A percentile compares a stretch with the other conserved stretches of the same genome.
Evolutionary conservation across 371 early-diverging fungal species (phyloP).

Genomic region (Mucor mucedo): DNA sequence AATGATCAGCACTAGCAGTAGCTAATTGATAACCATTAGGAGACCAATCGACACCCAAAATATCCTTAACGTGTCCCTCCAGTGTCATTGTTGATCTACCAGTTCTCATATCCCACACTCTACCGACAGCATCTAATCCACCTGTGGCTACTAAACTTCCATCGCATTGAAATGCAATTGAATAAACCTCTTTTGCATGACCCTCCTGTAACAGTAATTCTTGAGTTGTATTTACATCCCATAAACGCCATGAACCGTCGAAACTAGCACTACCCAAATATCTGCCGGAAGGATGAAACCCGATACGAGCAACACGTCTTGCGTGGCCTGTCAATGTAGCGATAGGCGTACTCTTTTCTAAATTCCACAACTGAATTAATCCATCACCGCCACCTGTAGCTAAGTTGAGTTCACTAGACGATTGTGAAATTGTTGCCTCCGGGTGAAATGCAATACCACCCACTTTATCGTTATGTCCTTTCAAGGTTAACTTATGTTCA

Average conservation of each 20-base stretch:
- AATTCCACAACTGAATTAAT: slow-evolving; percentile 79
- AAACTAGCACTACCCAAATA: slow-evolving; percentile 89
- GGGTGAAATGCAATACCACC: slow-evolving; percentile 93
- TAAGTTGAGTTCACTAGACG: slow-evolving; percentile 71
- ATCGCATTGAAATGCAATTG: slow-evolving; percentile 89
- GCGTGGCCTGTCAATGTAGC: slow-evolving; percentile 82
- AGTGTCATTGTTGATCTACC: slow-evolving; percentile 89
- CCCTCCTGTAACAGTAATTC: slow-evolving; percentile 93
- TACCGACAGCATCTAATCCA: slow-evolving; percentile 88
- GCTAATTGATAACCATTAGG: slow-evolving; percentile 89
- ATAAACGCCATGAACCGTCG: slow-evolving; percentile 94
- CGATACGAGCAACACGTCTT: slow-evolving; percentile 84
- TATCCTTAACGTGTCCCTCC: slow-evolving; percentile 91
- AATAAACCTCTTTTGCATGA: slow-evolving; percentile 91
- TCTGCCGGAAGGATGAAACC: slow-evolving; percentile 90
- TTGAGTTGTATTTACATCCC: slow-evolving; percentile 81
- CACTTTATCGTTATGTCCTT: slow-evolving; percentile 88
- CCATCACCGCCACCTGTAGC: slow-evolving; percentile 86
- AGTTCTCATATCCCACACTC: slow-evolving; percentile 95
- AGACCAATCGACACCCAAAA: slow-evolving; percentile 88
- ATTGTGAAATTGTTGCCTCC: slow-evolving; percentile 68
- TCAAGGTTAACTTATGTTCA: slow-evolving; percentile 58
- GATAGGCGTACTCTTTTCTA: slow-evolving; percentile 79
- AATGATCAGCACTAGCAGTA: slow-evolving; percentile 82
- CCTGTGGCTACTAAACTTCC: slow-evolving; percentile 91